A percentile compares a stretch with the other conserved stretches of the same genome.
These are phyloP conservation scores for Pseudocercospora fuligena DNA, from an alignment of 2,329 filamentous ascomycete genomes.

Conservation along the genomic window DNA sequence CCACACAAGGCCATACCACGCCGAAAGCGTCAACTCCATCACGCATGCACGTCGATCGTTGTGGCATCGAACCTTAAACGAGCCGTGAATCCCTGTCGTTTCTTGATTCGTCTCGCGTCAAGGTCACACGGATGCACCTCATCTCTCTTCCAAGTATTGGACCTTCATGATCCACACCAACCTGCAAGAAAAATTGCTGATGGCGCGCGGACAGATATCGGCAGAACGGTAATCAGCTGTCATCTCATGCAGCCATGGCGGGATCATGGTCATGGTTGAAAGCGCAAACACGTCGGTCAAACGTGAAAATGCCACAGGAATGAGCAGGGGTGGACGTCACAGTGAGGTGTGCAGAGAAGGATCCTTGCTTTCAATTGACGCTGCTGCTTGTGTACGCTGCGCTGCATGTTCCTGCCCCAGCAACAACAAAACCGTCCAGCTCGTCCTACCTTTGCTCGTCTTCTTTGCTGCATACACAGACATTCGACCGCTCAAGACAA, in stretches of 20 bases:
- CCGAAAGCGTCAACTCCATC: neutral
- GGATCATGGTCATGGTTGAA: neutral
- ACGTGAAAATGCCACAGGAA: neutral
- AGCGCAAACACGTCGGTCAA: slow-evolving; percentile 7
- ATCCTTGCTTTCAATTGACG: neutral
- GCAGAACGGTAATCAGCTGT: neutral
- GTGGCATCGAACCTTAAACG: slow-evolving; percentile 2
- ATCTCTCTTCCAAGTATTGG: slow-evolving; percentile 2
- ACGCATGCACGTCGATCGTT: neutral
- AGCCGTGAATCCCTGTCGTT: neutral
- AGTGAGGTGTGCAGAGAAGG: neutral
- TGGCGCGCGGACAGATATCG: neutral
- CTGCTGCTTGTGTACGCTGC: neutral
- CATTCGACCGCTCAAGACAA: neutral
- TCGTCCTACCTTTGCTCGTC: neutral
- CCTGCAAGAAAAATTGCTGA: neutral
- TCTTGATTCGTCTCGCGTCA: neutral
- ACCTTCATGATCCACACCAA: neutral
- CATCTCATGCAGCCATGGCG: neutral
- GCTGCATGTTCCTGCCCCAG: neutral
- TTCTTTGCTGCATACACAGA: neutral
- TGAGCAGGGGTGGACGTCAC: neutral
- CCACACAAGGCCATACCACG: neutral
- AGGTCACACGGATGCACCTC: slow-evolving; percentile 2
- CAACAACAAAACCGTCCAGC: neutral